phyloP scores from a whole-genome alignment of 495 filamentous ascomycete species.

The Penicillium crystallinum region DNA sequence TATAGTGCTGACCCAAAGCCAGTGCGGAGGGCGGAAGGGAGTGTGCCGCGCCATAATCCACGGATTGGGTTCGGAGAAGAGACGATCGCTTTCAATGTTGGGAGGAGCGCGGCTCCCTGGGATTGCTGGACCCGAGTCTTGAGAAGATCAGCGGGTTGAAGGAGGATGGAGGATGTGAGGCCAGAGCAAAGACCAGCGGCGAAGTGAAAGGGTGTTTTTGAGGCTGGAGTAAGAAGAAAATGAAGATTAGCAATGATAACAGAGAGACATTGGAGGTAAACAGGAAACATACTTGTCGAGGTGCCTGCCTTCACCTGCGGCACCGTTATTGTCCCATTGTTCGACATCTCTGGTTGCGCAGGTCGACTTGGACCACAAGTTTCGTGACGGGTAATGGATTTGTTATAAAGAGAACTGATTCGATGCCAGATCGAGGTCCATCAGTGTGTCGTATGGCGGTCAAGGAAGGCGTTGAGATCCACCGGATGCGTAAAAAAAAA shows the following conservation, averaged over 20 bases:
- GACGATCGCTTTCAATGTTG: conserved; percentile 65
- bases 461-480: conserved; percentile 6
- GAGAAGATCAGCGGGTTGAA: conserved; percentile 94
- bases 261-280: neutral
- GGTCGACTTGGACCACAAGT: neutral
- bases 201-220: conserved; percentile 70
- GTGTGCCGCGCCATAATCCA: conserved; percentile 89
- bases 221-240: conserved; percentile 21
- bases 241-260: conserved; percentile 2
- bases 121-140: conserved; percentile 84
- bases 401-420: neutral
- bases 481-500: conserved; percentile 11
- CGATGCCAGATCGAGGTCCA: conserved; percentile 16
- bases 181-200: conserved; percentile 82
- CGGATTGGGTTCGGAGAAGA: conserved; percentile 56
- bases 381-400: neutral
- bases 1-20: conserved; percentile 91
- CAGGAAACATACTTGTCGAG: conserved; percentile 25
- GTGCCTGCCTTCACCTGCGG: conserved; percentile 31
- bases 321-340: conserved; percentile 30
- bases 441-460: neutral
- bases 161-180: conserved; percentile 76
- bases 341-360: conserved; percentile 25
- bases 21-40: conserved; percentile 86
- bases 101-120: conserved; percentile 57